Base-by-base conservation (phyloP, 2,329 filamentous ascomycete genomes). In the Coniochaeta sp. region DNA sequence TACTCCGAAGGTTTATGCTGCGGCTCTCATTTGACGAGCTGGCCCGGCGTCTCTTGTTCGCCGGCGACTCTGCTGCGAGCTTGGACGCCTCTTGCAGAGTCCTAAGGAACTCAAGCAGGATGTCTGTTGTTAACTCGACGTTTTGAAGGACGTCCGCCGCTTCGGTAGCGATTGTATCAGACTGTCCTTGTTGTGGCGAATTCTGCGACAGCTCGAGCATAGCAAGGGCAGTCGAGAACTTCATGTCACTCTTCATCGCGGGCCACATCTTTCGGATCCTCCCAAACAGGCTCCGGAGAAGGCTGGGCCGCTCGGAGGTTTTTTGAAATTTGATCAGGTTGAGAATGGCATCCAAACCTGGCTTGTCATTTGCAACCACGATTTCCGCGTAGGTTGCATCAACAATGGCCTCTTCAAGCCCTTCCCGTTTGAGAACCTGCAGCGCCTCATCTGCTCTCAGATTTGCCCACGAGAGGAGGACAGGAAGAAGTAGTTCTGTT, bases 1-100 rank as follows among this genome's bases (percentile, higher is more conserved):
- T 84, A 60, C 87, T 82, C 63, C 87, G 84, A 16, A 82, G 78
- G 38, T 83, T 81, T 59, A 85, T 78, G 55, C 82, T 83, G 59
- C 79, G 77, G 59, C 85, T 81, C 65, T 84, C 82, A 64, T 90
- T 89, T 17, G 84, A 87, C 59, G 88, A 85, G 73, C 90, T 96
- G 0, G 86, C 91, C 60, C 91, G 84, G 68, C 91, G 86, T 63
- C 91, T 82, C 78, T 96, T 96, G 64, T 87, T 87, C 1, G 89
- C 83, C 10, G 89, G 88, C 14, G 87, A 84, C 60, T 88, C 86
- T 55, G 86, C 87, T 47, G 88, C 86, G 73, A 93, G 82, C 66
- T 89, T 86, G 2, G 87, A 81, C n/a, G 88, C 84, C 16, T 85
- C 87, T 60, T 91, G 89, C 44, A 96, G 81, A 26, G 85, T 86